Percentiles rank a stretch among this genome's conserved stretches.
Conservation (phyloP, 768 basidiomycete genomes). For the Candolleomyces eurysporus region DNA sequence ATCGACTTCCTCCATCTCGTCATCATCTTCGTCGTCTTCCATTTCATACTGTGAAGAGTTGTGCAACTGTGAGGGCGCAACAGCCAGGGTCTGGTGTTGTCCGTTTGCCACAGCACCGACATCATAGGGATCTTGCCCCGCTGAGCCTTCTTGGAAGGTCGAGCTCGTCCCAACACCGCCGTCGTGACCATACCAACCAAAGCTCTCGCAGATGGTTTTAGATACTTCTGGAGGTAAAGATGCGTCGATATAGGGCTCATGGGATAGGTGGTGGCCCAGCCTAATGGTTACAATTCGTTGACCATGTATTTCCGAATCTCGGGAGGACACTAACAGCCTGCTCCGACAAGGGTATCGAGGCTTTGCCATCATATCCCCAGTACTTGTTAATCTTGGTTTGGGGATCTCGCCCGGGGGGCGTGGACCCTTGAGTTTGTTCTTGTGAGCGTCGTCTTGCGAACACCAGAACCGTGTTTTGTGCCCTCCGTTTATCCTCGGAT, state of each 20-base stretch:
- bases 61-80: neutral
- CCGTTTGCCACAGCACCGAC: neutral
- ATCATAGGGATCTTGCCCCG: neutral
- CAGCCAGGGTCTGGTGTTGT: neutral
- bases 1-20: constrained; percentile 9
- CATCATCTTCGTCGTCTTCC: constrained; percentile 10
- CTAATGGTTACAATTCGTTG: constrained; percentile 34
- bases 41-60: constrained; percentile 3
- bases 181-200: constrained; percentile 19
- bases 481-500: constrained; percentile 43
- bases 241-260: constrained; percentile 41
- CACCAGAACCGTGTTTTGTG: constrained; percentile 53
- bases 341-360: constrained; percentile 43
- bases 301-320: constrained; percentile 27
- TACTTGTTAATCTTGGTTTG: constrained; percentile 34
- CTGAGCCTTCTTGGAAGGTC: neutral
- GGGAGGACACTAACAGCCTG: constrained; percentile 44
- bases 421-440: constrained; percentile 34
- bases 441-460: constrained; percentile 47
- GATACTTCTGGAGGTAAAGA: constrained; percentile 36
- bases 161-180: neutral
- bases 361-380: constrained; percentile 39
- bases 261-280: constrained; percentile 43
- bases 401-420: constrained; percentile 25
- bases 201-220: constrained; percentile 31